Percentiles rank a stretch among this genome's conserved stretches.
phyloP scores from a whole-genome alignment of 768 basidiomycete species.

The Cystobasidium ongulense region DNA sequence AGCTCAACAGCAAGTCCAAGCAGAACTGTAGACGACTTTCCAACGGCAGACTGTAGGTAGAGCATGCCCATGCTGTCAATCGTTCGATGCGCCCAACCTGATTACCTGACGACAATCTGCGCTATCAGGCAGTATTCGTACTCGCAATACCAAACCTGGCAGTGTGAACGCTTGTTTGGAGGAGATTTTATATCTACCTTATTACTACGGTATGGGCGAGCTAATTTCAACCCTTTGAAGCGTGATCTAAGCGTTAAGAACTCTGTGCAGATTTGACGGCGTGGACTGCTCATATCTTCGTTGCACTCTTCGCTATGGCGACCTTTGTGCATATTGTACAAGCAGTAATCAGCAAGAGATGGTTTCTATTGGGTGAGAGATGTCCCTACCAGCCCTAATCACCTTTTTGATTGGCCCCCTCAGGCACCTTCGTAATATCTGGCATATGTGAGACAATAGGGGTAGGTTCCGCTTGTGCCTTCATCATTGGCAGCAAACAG shows the following conservation, averaged over 20 bases:
- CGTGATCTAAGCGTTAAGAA: neutral
- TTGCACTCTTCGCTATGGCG: slow-evolving; percentile 7
- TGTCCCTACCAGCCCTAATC: too few species aligned
- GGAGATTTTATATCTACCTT: neutral
- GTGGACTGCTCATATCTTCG: slow-evolving; percentile 15
- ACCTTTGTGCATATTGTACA: slow-evolving; percentile 4
- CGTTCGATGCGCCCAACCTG: too few species aligned
- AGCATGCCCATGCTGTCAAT: too few species aligned
- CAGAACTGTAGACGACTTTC: neutral
- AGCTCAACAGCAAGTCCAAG: neutral
- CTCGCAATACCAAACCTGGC: neutral
- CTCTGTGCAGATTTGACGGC: neutral
- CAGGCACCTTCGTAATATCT: slow-evolving; percentile 1
- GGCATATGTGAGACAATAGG: slow-evolving; percentile 7
- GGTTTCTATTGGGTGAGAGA: slow-evolving; percentile 5
- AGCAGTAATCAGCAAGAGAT: neutral
- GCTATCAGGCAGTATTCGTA: neutral
- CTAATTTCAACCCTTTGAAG: neutral
- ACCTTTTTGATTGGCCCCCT: neutral
- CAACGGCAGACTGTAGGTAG: neutral
- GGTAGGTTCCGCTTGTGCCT: neutral
- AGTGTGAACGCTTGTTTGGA: neutral
- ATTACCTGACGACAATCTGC: too few species aligned
- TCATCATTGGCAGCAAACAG: too few species aligned
- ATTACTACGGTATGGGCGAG: neutral